Base-by-base conservation (phyloP, 495 filamentous ascomycete genomes). In the Lepraria neglecta region DNA sequence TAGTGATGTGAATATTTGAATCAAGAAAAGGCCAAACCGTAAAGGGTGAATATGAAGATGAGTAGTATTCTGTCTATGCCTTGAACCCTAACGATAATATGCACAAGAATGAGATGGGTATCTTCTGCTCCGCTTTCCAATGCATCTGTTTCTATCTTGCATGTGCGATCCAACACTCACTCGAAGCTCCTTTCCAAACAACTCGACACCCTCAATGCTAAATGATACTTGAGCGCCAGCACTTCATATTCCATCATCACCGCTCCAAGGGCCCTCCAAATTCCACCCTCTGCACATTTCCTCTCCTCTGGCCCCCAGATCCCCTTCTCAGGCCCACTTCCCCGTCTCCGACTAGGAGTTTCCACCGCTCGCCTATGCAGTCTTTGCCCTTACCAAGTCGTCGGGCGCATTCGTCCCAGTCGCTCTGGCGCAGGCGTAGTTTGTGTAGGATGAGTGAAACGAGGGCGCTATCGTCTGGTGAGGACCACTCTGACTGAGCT, bases 371-470 rank as follows among this genome's bases (percentile, higher is more conserved):
- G 27, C 85, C 85, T n/a, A 89, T 74, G 62, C 82, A 86, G 21
- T 77, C 75, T n/a, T 82, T 73, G 67, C 87, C 84, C 24, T 72
- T 72, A 69, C 83, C 87, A 59, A 91, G 76, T 64, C 76, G 81
- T 48, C 81, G 76, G 58, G 88, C 88, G 73, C 88, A 91, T 60
- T 91, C 87, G 51, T 89, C 85, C 89, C 87, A 91, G 60, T 91
- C 87, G 57, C 77, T 80, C 70, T 84, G 85, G 46, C 82, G 83
- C 28, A 91, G 82, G 63, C 82, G 82, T 54, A 91, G 80, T 68
- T 90, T 91, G 68, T 87, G 84, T 3, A 91, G 76, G 38, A 91
- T 87, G 31, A 90, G 74, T 67, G 89, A 82, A 28, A 91, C 81
- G 6, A 92, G 76, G 27, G 84, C 79, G 56, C 85, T 76, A 70